Conservation (phyloP, 768 basidiomycete species). For the Lentinula boryana region DNA sequence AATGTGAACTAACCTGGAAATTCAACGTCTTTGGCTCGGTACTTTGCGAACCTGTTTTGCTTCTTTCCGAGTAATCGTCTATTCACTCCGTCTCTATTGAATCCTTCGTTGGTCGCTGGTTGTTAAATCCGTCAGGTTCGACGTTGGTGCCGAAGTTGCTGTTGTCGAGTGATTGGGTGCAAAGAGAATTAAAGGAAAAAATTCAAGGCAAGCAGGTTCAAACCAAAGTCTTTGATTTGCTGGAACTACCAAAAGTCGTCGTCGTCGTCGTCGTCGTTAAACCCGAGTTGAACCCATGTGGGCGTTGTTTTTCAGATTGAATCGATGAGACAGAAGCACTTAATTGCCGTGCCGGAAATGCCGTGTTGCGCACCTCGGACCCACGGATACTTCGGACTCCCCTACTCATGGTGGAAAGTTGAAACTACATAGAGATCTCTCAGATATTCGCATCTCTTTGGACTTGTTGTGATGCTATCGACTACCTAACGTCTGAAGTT, state of each 20-base stretch:
- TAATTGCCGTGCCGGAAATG: neutral
- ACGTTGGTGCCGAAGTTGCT: no score
- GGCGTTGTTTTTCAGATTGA: neutral
- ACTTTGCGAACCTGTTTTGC: neutral
- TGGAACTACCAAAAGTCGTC: neutral
- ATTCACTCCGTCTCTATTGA: neutral
- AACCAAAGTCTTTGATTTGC: neutral
- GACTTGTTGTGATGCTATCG: no score
- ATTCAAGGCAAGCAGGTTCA: no score
- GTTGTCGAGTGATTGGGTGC: no score
- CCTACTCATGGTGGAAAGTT: no score
- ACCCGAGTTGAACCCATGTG: neutral
- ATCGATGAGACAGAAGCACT: neutral
- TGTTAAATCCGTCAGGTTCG: no score
- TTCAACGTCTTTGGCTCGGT: neutral
- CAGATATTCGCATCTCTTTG: no score
- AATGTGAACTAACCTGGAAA: neutral
- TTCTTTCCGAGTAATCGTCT: neutral
- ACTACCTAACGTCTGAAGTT: no score
- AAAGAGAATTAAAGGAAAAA: no score
- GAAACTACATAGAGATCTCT: no score
- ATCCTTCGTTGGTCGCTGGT: no score
- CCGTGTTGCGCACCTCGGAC: neutral
- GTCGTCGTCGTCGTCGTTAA: neutral
- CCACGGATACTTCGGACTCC: neutral